These are phyloP conservation scores for Exophiala mesophila DNA, from an alignment of 2,329 filamentous ascomycete genomes.

Conservation along the genomic window DNA sequence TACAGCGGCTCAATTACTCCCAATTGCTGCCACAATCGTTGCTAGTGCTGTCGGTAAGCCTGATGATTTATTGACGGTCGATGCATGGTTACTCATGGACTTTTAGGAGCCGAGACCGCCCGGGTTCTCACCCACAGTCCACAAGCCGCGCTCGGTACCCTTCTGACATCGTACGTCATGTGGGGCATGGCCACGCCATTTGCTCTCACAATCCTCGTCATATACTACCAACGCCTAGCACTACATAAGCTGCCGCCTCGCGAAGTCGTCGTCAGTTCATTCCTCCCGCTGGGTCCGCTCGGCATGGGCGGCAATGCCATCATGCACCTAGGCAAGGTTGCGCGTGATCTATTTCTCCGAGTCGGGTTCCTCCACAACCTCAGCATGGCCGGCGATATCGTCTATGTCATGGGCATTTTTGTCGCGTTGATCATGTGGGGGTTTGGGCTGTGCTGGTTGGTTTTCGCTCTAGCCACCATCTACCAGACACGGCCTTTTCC, in stretches of 20 bases:
- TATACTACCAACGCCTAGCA: conserved; percentile 66
- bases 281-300: conserved; percentile 62
- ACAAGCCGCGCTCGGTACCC: conserved; percentile 56
- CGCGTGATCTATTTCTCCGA: conserved; percentile 34
- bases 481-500: conserved; percentile 40
- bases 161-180: conserved; percentile 63
- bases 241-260: conserved; percentile 64
- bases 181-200: conserved; percentile 58
- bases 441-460: conserved; percentile 38
- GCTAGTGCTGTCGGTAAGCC: conserved; percentile 55
- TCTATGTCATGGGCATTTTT: conserved; percentile 35
- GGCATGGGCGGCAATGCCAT: conserved; percentile 61
- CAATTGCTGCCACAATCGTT: conserved; percentile 64
- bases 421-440: conserved; percentile 37
- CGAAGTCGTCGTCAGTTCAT: conserved; percentile 64
- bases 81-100: neutral
- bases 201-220: conserved; percentile 58
- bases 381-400: conserved; percentile 30
- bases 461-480: conserved; percentile 36
- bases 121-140: conserved; percentile 46
- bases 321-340: conserved; percentile 48
- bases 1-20: conserved; percentile 62
- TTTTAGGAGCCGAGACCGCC: conserved; percentile 50
- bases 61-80: neutral
- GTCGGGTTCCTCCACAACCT: conserved; percentile 27